These are phyloP conservation scores for Erysimum pusillum DNA, from an alignment of 441 rosid genomes.

Conservation along the genomic window DNA sequence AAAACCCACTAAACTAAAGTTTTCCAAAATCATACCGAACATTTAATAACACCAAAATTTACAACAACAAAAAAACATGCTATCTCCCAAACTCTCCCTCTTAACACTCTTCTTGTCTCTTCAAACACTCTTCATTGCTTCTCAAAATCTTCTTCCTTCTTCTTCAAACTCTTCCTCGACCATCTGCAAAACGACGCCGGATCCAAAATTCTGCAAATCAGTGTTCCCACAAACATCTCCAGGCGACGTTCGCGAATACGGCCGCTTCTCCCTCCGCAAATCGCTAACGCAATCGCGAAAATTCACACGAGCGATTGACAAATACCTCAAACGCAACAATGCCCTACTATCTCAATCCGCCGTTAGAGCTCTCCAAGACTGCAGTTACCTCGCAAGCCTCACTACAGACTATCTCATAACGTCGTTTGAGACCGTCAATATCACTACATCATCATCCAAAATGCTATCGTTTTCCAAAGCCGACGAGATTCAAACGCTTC, in stretches of 20 bases:
- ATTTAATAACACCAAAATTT: slow-evolving; percentile 2
- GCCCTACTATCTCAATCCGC: slow-evolving; percentile 47
- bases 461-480: slow-evolving; percentile 55
- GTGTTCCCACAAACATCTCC: slow-evolving; percentile 55
- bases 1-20: slow-evolving; percentile 32
- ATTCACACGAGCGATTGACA: slow-evolving; percentile 59
- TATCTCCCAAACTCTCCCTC: slow-evolving; percentile 26
- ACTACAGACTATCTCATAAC: slow-evolving; percentile 67
- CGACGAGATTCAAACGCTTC: slow-evolving; percentile 65
- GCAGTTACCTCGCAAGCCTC: slow-evolving; percentile 60
- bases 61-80: slow-evolving; percentile 10
- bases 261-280: slow-evolving; percentile 64
- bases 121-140: slow-evolving; percentile 42
- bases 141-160: slow-evolving; percentile 36
- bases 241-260: slow-evolving; percentile 57
- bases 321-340: slow-evolving; percentile 51
- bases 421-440: slow-evolving; percentile 56
- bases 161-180: slow-evolving; percentile 46
- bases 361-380: slow-evolving; percentile 80
- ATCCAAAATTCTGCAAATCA: slow-evolving; percentile 79
- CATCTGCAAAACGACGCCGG: slow-evolving; percentile 67
- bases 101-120: slow-evolving; percentile 42
- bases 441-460: slow-evolving; percentile 36
- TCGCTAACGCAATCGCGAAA: slow-evolving; percentile 71
- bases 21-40: slow-evolving; percentile 25